A percentile compares a stretch with the other conserved stretches of the same genome.
Conservation (phyloP, 371 early-diverging fungal species). For the Apophysomyces ossiformis region DNA sequence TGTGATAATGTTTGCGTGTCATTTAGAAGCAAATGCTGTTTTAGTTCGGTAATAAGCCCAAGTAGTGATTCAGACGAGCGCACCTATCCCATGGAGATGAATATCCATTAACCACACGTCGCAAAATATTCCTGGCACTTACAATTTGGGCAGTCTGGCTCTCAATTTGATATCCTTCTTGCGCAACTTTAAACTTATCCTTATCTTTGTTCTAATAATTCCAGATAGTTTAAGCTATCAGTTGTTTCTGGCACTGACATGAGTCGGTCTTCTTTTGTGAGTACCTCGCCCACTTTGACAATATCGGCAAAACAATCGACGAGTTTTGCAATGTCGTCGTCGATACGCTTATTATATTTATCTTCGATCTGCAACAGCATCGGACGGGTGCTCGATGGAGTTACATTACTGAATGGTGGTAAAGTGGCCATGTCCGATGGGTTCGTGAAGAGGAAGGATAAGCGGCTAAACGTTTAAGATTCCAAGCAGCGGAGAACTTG, state of each 20-base stretch:
- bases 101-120: neutral
- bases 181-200: conserved; percentile 72
- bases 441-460: neutral
- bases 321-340: conserved; percentile 60
- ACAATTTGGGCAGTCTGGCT: conserved; percentile 77
- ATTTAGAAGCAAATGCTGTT: conserved; percentile 68
- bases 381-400: conserved; percentile 16
- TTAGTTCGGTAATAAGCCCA: conserved; percentile 67
- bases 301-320: conserved; percentile 70
- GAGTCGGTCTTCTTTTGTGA: neutral
- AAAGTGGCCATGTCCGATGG: conserved; percentile 4
- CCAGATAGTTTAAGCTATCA: neutral
- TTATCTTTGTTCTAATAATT: conserved; percentile 55
- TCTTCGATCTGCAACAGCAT: conserved; percentile 57
- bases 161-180: conserved; percentile 75
- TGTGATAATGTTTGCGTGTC: conserved; percentile 69
- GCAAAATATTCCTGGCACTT: conserved; percentile 16
- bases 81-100: conserved; percentile 36
- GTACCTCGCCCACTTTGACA: conserved; percentile 65
- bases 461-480: conserved; percentile 5
- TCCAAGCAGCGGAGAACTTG: neutral
- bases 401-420: conserved; percentile 5
- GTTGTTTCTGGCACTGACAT: neutral
- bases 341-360: conserved; percentile 66
- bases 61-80: conserved; percentile 69